Evolutionary conservation across 768 basidiomycete genomes (phyloP), one percentile per base, ranked within the genome.

Genomic region (Collybiopsis confluens): DNA sequence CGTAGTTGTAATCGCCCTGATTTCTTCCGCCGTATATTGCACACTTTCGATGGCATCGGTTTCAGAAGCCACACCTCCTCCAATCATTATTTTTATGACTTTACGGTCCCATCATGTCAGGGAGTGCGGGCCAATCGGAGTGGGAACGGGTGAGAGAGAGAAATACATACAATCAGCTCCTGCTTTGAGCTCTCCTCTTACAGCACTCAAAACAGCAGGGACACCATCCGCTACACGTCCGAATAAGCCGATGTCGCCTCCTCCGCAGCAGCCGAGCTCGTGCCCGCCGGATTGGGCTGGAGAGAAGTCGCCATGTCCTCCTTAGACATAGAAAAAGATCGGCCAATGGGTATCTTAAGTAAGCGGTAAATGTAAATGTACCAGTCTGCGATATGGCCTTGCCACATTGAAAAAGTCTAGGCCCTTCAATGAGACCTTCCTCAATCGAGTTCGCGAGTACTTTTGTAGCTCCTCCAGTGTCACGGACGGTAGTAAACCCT

Each of bases 31-130:
- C 1, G 71, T 68, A 56, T 69, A 76, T 58, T 78, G 76, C 1
- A 74, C 64, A 0, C 68, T 70, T 57, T 76, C 73, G 41, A 78
- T 72, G 1, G 66, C 67, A 56, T 78, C 76, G 5, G 76, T 73
- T 37, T 69, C 70, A 21, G 66, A 68, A 1, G 70, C 69, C 1
- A 78, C 75, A 1, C 76, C 76, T 24, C 75, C 75, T 15, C 73
- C 70, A 27, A 64, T 64, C 63, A 70, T 70, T 18, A 72, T 64
- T 47, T 76, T 74, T 60, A 76, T 73, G 59, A 70, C 61, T 62
- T 20, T 13, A 33, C 1, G 3, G 15, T 23, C 24, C 7, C 13
- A 41, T 11, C 11, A 24, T 33, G 30, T 5, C 13, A 6, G 13
- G 15, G 23, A 3, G 6, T 18, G 15, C 16, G 23, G 38, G 30